Evolutionary conservation across 2,329 filamentous ascomycete species (phyloP), one percentile per base, ranked within the genome.

Genomic region (Apiospora hydei): DNA sequence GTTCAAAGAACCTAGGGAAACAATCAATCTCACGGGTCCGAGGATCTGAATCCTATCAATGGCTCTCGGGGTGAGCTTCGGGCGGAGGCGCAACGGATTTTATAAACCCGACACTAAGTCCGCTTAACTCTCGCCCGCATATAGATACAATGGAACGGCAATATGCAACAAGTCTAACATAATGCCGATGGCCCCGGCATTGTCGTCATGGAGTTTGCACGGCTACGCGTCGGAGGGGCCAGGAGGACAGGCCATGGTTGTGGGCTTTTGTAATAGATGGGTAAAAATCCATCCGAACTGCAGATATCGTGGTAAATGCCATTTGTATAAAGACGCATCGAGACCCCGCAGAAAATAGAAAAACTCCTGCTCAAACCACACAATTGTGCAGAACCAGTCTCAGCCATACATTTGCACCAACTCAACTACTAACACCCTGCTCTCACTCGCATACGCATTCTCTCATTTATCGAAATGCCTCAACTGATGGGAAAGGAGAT

Each of bases 401-500:
- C 34, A 18, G 13, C 57, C 1, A 41, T 4, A 41, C 30, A 34
- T 18, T 61, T 41, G 8, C 3, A 38, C 49, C 1, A 4, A 41
- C 10, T 38, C 7, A 10, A 34, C 18, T 11, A 34, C 21, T 30
- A 4, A 64, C 57, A n/a, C 4, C 41, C 38, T 18, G 14, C 51
- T 21, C 26, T 34, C 26, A 21, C 30, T n/a, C 11, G 34, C 34
- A 41, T 14, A 61, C 30, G 11, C 8, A 41, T 13, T 30, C 21
- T 34, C 13, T 64, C 30, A 61, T 38, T 30, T n/a, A 21, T 64
- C 18, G n/a, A 41, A 46, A 73, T 73, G 72, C 72, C 72, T 49
- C 70, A 68, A 24, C 67, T 73, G 4, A 11, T 70, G 4, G 72
- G 72, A 67, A 71, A 71, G 34, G 72, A 73, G 30, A 61, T 73